Evolutionary conservation across 345 rosid species (phyloP), one percentile per base, ranked within the genome.

Genomic region (Linum lewisii): DNA sequence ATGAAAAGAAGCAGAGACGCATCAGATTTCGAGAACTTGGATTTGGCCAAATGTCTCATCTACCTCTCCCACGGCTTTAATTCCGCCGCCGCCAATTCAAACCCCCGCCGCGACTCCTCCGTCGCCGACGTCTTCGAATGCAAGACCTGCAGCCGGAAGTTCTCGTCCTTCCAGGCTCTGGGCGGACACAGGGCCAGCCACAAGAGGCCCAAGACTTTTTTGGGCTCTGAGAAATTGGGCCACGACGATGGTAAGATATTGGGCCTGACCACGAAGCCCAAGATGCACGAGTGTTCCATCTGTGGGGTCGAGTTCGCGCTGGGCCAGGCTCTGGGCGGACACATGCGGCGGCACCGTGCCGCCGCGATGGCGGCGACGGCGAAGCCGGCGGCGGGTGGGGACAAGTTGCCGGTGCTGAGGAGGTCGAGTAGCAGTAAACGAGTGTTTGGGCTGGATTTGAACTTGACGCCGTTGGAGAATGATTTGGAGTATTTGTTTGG

Each of bases 111-210:
- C 10, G 5, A 21, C 2, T 37, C 59, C 15, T 9, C 10, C 1
- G 21, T 51, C 2, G 70, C 22, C 20, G 58, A 70, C 21, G 64
- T 34, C 1, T 86, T 78, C 20, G 84, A 81, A 68, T 86, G 94
- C 81, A 86, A 81, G 62, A 86, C 94, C 2, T 86, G 94, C 20
- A 73, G 81, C 61, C 71, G 77, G 49, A 77, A 66, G 53, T 86
- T 86, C 75, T 21, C 84, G 19, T 86, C 94, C 8, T 86, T 83
- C 54, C 94, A 86, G 66, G 94, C 94, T 9, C 74, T 86, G 22
- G 94, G 94, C 5, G 94, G 94, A 0, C 94, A 86, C 59, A 70
- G 94, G 10, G 87, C 94, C 0, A 83, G 94, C 78, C 94, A 86
- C 59, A 86, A 86, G 75, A 72, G 69, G 63, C 77, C 24, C 75